Percentiles rank a stretch among this genome's conserved stretches.
These are phyloP conservation scores for Gossypium bickii DNA, from an alignment of 345 rosid genomes.

Conservation along the genomic window DNA sequence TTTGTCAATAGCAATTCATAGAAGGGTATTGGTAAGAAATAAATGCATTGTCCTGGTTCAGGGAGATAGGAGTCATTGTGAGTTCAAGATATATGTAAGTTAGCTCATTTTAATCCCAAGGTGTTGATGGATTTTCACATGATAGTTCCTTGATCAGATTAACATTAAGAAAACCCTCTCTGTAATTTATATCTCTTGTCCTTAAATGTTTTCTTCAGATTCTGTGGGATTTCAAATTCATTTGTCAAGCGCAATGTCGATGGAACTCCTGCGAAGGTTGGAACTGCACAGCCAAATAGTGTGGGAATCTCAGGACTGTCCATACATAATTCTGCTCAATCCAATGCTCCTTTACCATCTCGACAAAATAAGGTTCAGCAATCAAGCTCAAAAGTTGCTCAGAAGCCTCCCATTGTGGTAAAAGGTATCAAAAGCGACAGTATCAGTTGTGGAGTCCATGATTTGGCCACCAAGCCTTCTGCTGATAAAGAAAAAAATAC, in stretches of 20 bases:
- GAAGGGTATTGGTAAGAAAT: background rate
- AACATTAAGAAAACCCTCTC: background rate
- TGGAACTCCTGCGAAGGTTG: conserved; percentile 32
- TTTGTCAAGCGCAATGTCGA: conserved; percentile 53
- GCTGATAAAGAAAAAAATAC: conserved; percentile 41
- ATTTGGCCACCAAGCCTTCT: conserved; percentile 34
- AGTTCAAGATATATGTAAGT: background rate
- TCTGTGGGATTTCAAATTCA: conserved; percentile 68
- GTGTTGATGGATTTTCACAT: background rate
- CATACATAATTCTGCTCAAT: conserved; percentile 28
- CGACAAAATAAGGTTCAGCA: conserved; percentile 39
- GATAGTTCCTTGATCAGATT: background rate
- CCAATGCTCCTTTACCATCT: conserved; percentile 18
- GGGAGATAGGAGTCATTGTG: background rate
- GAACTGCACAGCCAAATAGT: conserved; percentile 33
- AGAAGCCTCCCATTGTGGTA: conserved; percentile 22
- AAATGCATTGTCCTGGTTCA: background rate
- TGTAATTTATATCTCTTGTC: background rate
- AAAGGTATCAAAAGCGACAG: conserved; percentile 40
- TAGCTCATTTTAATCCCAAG: background rate
- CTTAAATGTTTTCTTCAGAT: conserved; percentile 41
- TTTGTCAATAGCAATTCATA: background rate
- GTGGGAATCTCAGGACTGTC: conserved; percentile 30
- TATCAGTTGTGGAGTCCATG: conserved; percentile 27
- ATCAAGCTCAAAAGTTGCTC: conserved; percentile 34